Base-by-base conservation (phyloP, 1,284 basidiomycete species). In the Agroathelia rolfsii region DNA sequence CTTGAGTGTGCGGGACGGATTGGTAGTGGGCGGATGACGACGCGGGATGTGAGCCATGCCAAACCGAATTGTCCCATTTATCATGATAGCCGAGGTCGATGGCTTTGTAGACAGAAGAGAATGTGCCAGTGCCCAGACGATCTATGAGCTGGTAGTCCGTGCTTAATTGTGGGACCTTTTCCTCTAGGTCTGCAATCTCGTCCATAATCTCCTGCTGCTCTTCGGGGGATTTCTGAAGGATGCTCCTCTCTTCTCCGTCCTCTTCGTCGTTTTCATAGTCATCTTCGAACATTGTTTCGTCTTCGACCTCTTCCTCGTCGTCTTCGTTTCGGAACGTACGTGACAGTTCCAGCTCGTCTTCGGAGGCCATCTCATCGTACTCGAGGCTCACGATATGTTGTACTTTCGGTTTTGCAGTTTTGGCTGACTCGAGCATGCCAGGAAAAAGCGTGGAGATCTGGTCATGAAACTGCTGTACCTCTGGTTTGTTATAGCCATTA, bases 81-180 rank as follows among this genome's bases (percentile, higher is more conserved):
- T 66, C 55, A 47, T 85, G 73, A 50, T 83, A 76, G 37, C 72
- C 61, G 22, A 83, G 50, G 56, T 98, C 94, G 43, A 93, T 61
- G 0, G 93, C 94, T 50, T 98, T 96, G 69, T 97, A 99, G 7
- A 99, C 94, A 6, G 92, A 93, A 0, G 94, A 97, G 59, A 99
- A 99, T 2, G 94, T 99, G 15, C 94, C 90, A 41, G 94, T 96
- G 10, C 94, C 94, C 0, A 98, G 71, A 5, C 92, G 73, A 59
- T 97, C 94, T 16, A 97, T 59, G 15, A 97, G 66, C 38, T 68
- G 70, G 65, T 95, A 98, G 43, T 84, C 65, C n/a, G 64, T 55
- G 3, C 58, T 52, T 25, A 92, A 64, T 7, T 66, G 53, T 0
- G 80, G 78, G 2, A 93, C 73, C 10, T 71, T 63, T 1, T 52